Conservation (phyloP, 1,284 basidiomycete species). For the Pisolithus thermaeus region DNA sequence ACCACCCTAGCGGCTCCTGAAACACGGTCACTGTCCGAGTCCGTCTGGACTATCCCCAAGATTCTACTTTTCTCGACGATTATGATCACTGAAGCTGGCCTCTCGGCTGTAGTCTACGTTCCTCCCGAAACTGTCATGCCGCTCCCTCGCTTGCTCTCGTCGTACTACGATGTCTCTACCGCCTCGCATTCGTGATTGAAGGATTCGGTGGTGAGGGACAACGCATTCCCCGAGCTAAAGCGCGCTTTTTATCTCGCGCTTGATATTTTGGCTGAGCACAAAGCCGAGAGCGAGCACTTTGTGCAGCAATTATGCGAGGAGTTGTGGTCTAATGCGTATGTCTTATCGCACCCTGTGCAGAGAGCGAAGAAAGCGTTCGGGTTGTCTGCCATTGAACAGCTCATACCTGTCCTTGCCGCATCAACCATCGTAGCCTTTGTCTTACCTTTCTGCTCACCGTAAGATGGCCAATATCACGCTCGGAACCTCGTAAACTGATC, state of each 20-base stretch:
- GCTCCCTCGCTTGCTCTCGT: slow-evolving; percentile 44
- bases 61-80: slow-evolving; percentile 62
- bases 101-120: slow-evolving; percentile 51
- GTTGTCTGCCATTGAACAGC: slow-evolving; percentile 64
- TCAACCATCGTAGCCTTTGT: slow-evolving; percentile 44
- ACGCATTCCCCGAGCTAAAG: slow-evolving; percentile 60
- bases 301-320: slow-evolving; percentile 36
- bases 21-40: slow-evolving; percentile 37
- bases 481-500: slow-evolving; percentile 3
- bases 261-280: slow-evolving; percentile 54
- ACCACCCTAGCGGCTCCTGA: slow-evolving; percentile 31
- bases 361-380: slow-evolving; percentile 56
- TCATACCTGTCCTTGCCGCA: slow-evolving; percentile 51
- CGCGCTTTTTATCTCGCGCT: slow-evolving; percentile 66
- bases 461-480: slow-evolving; percentile 23
- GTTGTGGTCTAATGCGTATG: slow-evolving; percentile 15
- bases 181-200: slow-evolving; percentile 65
- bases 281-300: slow-evolving; percentile 36
- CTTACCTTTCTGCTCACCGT: slow-evolving; percentile 58
- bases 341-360: slow-evolving; percentile 17
- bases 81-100: slow-evolving; percentile 60
- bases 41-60: slow-evolving; percentile 61
- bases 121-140: slow-evolving; percentile 26
- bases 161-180: slow-evolving; percentile 48
- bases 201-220: slow-evolving; percentile 61